Base-by-base conservation (phyloP, 2,329 filamentous ascomycete species). In the Cercospora sp. region DNA sequence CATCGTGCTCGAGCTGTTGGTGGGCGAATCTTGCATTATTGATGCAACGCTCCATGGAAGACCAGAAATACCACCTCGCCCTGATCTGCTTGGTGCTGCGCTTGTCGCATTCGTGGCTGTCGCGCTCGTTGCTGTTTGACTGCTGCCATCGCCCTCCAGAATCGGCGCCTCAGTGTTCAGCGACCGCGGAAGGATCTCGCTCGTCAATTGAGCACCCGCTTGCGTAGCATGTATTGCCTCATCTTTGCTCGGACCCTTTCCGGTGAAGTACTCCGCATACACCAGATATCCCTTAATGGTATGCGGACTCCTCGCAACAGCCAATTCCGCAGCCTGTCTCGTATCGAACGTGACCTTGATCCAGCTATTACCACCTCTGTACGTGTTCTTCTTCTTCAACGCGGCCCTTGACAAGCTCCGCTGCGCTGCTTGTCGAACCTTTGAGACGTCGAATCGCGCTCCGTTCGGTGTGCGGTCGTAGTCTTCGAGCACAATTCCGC, bases 281-380 rank as follows among this genome's bases (percentile, higher is more conserved):
- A 85, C 82, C 24, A 80, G 75, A 71, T 81, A 82, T 30, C 83
- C 83, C 65, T 82, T 81, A 60, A 85, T 79, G 63, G 76, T 78
- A 68, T 84, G 82, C 8, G 83, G 83, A 34, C 79, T 81, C 67
- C 80, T 79, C 66, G 83, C 80, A 70, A 81, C 81, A 24, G 83
- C 84, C 67, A 81, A 76, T 68, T 85, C 84, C 0, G 83, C 83
- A 2, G 83, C 81, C 69, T 82, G 80, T 18, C 81, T 79, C 4
- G 80, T 82, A 72, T 84, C 81, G 68, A 85, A 85, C 1, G 84
- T 85, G 65, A 85, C 80, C 69, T 85, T 85, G 70, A 97, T 93
- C 94, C 94, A 98, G 82, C 97, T 92, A 73, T 91, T 87, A 53
- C 94, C 94, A 61, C 93, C 91, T 57, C 90, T 90, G 70, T 92